These are phyloP conservation scores for Nemania sp. DNA, from an alignment of 2,329 filamentous ascomycete genomes.

Conservation along the genomic window DNA sequence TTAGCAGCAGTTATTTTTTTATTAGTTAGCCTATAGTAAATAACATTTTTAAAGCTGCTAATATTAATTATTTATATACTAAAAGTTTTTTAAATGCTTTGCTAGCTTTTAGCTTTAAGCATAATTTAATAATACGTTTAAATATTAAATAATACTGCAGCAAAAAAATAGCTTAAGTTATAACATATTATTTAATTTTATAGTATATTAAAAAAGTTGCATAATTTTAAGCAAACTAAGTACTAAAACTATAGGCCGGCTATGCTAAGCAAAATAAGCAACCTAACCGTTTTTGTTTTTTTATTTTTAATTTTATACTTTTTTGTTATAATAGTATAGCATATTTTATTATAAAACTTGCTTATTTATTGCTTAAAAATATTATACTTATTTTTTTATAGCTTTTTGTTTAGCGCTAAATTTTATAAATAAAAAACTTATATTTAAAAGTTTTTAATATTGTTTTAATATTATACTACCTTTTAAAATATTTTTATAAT, in stretches of 20 bases:
- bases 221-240: neutral
- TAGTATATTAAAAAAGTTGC: neutral
- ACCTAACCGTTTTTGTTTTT: neutral
- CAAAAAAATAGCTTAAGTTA: neutral
- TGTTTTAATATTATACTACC: neutral
- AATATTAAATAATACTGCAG: neutral
- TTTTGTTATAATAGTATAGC: neutral
- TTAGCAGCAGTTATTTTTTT: neutral
- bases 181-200: neutral
- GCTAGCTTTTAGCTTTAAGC: too few relatives aligned
- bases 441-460: neutral
- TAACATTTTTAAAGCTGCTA: neutral
- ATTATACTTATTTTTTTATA: neutral
- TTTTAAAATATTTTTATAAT: neutral
- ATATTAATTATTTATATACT: neutral
- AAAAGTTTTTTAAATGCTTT: neutral
- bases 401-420: neutral
- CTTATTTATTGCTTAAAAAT: neutral
- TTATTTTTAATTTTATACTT: neutral
- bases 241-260: neutral
- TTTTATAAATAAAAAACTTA: neutral
- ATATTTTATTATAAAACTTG: neutral
- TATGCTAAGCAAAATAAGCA: neutral
- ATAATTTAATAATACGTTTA: neutral
- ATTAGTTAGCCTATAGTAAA: neutral